A percentile compares a stretch with the other conserved stretches of the same genome.
Evolutionary conservation across 768 basidiomycete species (phyloP).

Genomic region (Coprinopsis sp.): DNA sequence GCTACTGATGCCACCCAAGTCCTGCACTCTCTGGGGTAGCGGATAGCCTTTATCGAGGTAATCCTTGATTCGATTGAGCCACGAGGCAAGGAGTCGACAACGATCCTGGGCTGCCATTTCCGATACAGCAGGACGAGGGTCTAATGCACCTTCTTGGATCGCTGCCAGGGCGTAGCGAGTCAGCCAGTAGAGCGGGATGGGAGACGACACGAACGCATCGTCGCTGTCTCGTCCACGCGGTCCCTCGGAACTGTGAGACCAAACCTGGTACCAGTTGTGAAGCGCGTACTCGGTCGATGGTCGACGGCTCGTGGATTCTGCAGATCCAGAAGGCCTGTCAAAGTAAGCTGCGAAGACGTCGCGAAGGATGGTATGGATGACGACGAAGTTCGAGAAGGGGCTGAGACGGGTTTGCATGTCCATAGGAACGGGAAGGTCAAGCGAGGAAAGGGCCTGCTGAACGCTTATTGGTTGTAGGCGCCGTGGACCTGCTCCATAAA

Average conservation of each 20-base stretch:
- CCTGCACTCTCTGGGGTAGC: slow-evolving; percentile 42
- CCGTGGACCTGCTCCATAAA: slow-evolving; percentile 31
- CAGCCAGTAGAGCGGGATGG: slow-evolving; percentile 61
- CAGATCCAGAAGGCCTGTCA: slow-evolving; percentile 12
- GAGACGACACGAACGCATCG: slow-evolving; percentile 37
- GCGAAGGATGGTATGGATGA: slow-evolving; percentile 42
- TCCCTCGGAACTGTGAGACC: slow-evolving; percentile 38
- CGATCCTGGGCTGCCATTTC: slow-evolving; percentile 30
- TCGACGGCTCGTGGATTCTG: not conserved
- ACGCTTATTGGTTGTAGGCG: slow-evolving; percentile 36
- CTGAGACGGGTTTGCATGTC: slow-evolving; percentile 28
- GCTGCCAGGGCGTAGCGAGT: slow-evolving; percentile 51
- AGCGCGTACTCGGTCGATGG: slow-evolving; percentile 45
- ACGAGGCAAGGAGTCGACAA: slow-evolving; percentile 44
- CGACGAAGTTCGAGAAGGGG: slow-evolving; percentile 41
- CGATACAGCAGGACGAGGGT: slow-evolving; percentile 12
- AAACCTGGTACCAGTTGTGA: slow-evolving; percentile 58
- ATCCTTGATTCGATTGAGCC: slow-evolving; percentile 44
- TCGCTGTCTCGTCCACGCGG: slow-evolving; percentile 19
- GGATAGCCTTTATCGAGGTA: slow-evolving; percentile 42
- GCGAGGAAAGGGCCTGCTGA: slow-evolving; percentile 30
- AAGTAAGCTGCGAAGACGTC: slow-evolving; percentile 28
- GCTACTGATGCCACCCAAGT: slow-evolving; percentile 19
- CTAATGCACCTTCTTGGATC: slow-evolving; percentile 41
- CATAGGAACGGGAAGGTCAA: slow-evolving; percentile 29